phyloP scores from a whole-genome alignment of 768 basidiomycete genomes.

The Amanita rimosa region DNA sequence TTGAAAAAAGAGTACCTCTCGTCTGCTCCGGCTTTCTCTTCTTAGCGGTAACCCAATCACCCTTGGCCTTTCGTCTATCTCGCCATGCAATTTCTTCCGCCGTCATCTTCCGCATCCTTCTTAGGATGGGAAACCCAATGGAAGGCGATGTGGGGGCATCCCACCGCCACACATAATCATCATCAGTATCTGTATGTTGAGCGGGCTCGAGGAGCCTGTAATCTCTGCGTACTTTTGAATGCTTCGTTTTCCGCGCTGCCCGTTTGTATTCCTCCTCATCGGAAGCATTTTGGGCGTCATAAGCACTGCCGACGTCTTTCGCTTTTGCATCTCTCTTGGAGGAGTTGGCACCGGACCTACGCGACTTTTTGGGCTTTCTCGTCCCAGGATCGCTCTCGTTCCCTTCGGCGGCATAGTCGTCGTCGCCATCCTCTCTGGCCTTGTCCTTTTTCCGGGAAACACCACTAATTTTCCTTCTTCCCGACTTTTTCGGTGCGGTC shows the following conservation, averaged over 20 bases:
- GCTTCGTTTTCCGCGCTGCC: constrained; percentile 10
- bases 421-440: constrained; percentile 10
- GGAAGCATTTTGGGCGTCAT: constrained; percentile 11
- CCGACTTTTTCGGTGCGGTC: not conserved
- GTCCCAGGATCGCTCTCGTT: constrained; percentile 15
- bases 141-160: not conserved
- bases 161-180: constrained; percentile 7
- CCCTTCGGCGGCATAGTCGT: constrained; percentile 8
- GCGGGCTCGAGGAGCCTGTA: not conserved
- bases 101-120: constrained; percentile 4
- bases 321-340: constrained; percentile 24
- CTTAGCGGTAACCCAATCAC: constrained; percentile 2
- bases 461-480: not conserved
- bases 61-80: not conserved
- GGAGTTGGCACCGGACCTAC: constrained; percentile 8
- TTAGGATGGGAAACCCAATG: not conserved
- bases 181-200: constrained; percentile 1
- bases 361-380: constrained; percentile 9
- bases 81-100: not conserved
- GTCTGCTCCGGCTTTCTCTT: not conserved
- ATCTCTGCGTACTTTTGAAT: not conserved
- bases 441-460: not conserved
- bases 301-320: constrained; percentile 15
- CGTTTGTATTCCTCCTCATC: constrained; percentile 10
- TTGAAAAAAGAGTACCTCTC: not conserved